These are phyloP conservation scores for Fusarium floridanum DNA, from an alignment of 2,329 filamentous ascomycete genomes.

Conservation along the genomic window DNA sequence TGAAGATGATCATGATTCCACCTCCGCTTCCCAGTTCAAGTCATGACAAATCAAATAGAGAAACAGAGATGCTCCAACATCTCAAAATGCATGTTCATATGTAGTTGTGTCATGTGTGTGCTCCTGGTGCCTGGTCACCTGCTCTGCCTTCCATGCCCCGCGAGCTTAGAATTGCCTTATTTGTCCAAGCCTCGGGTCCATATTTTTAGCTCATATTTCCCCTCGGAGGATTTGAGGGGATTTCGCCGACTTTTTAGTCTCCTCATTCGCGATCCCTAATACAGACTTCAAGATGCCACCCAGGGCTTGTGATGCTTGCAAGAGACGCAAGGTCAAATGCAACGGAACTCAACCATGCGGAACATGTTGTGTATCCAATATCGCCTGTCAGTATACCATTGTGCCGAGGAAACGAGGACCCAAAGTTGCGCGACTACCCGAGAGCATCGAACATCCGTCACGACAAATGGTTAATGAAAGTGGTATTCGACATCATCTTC, in stretches of 20 bases:
- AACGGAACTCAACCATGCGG: not conserved
- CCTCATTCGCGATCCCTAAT: not conserved
- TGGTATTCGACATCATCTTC: not conserved
- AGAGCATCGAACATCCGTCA: not conserved
- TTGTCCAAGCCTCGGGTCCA: not conserved
- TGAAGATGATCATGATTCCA: not conserved
- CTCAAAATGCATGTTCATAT: too few relatives aligned
- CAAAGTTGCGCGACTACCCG: not conserved
- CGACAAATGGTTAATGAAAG: not conserved
- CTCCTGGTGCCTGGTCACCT: not conserved
- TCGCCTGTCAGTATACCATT: not conserved
- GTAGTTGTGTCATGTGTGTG: too few relatives aligned
- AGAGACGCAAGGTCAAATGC: slow-evolving; percentile 4
- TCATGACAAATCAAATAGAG: too few relatives aligned
- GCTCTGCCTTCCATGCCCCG: not conserved
- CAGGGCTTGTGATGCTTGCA: slow-evolving; percentile 1
- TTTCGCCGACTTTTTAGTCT: not conserved
- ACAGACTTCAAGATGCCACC: not conserved
- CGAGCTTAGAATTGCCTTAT: not conserved
- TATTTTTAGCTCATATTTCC: slow-evolving; percentile 1
- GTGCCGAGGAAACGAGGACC: not conserved
- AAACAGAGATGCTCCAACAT: too few relatives aligned
- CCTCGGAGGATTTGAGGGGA: not conserved
- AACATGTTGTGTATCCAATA: not conserved
- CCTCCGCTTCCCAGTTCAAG: too few relatives aligned